These are phyloP conservation scores for Debaryomyces sp. DNA, from an alignment of 1,139 yeast species.

Conservation along the genomic window DNA sequence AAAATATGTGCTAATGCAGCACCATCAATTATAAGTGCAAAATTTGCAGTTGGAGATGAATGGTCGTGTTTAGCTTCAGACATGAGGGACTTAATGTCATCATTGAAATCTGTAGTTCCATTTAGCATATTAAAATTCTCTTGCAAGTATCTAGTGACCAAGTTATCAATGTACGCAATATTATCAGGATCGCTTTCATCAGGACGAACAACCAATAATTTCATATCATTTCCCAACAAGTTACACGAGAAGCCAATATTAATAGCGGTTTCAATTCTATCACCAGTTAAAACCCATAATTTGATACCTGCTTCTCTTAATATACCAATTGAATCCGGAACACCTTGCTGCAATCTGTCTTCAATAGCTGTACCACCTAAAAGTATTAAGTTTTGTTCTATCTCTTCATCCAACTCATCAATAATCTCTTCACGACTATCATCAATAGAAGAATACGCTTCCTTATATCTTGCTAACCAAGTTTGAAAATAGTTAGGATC, in stretches of 20 bases:
- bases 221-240: constrained; percentile 83
- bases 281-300: constrained; percentile 97
- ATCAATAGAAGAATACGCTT: constrained; percentile 71
- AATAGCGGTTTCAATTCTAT: constrained; percentile 96
- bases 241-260: constrained; percentile 97
- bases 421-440: constrained; percentile 77
- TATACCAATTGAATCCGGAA: constrained; percentile 87
- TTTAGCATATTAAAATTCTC: constrained; percentile 41
- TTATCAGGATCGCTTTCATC: constrained; percentile 30
- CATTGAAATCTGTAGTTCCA: constrained; percentile 26
- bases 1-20: constrained; percentile 52
- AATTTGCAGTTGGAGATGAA: constrained; percentile 49
- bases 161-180: constrained; percentile 31
- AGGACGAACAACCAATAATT: constrained; percentile 68
- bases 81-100: constrained; percentile 34
- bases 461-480: constrained; percentile 73
- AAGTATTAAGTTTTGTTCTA: constrained; percentile 71
- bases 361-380: constrained; percentile 98
- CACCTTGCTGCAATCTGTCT: constrained; percentile 94
- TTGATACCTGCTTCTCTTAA: constrained; percentile 91
- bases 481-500: constrained; percentile 58
- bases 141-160: constrained; percentile 40
- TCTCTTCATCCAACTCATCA: constrained; percentile 76
- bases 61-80: constrained; percentile 50
- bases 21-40: constrained; percentile 59